Evolutionary conservation across 495 filamentous ascomycete species (phyloP).

Genomic region (Penicillium chermesinum): DNA sequence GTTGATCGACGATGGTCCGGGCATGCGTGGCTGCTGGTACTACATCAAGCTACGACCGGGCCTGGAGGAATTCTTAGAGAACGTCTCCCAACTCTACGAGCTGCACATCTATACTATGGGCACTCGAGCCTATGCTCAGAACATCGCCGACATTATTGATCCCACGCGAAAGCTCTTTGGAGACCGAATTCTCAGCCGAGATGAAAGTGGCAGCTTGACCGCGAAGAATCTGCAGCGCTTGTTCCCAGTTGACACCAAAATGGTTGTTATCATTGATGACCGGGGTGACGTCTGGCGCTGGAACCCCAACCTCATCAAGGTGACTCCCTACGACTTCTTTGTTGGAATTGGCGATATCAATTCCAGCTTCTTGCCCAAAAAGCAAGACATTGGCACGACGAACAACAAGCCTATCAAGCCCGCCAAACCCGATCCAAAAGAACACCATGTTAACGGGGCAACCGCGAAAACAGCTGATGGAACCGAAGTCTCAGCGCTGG

Average conservation of each 20-base stretch:
- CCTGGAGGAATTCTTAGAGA: slow-evolving; percentile 73
- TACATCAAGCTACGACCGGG: slow-evolving; percentile 98
- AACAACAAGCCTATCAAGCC: slow-evolving; percentile 18
- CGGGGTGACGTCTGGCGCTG: slow-evolving; percentile 97
- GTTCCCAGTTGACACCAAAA: slow-evolving; percentile 96
- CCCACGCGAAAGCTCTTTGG: slow-evolving; percentile 86
- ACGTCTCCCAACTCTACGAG: slow-evolving; percentile 78
- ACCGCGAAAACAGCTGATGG: slow-evolving; percentile 23
- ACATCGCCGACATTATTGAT: slow-evolving; percentile 90
- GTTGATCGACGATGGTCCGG: slow-evolving; percentile 75
- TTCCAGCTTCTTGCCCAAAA: slow-evolving; percentile 90
- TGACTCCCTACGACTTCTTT: slow-evolving; percentile 94
- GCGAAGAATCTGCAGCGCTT: slow-evolving; percentile 85
- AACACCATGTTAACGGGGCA: slow-evolving; percentile 36
- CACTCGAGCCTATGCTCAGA: slow-evolving; percentile 86
- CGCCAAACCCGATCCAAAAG: slow-evolving; percentile 10
- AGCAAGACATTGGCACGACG: slow-evolving; percentile 58
- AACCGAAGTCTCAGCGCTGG: slow-evolving; percentile 53
- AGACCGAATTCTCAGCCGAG: slow-evolving; percentile 88
- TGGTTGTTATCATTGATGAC: slow-evolving; percentile 99
- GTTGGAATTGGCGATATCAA: slow-evolving; percentile 98
- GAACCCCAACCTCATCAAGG: slow-evolving; percentile 89
- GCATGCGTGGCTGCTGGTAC: slow-evolving; percentile 76
- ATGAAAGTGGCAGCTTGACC: slow-evolving; percentile 89
- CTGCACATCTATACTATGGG: slow-evolving; percentile 99